A percentile compares a stretch with the other conserved stretches of the same genome.
Conservation (phyloP, 2,329 filamentous ascomycete genomes). For the Hirsutella rhossiliensis region DNA sequence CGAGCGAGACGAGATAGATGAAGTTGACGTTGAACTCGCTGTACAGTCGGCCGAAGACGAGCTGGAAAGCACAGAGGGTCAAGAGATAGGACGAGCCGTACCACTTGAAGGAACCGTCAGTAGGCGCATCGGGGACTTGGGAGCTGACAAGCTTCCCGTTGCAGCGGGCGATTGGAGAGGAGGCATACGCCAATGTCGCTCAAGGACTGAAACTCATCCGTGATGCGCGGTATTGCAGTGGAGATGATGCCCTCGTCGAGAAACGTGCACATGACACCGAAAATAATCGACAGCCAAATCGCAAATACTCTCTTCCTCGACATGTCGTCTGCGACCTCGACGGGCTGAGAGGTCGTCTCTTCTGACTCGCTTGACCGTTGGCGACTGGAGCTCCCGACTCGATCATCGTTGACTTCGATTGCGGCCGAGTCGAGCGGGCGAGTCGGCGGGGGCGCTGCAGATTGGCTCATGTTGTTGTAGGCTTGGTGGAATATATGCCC, state of each 20-base stretch:
- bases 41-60: conserved; percentile 1
- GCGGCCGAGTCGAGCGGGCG: too few species aligned
- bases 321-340: neutral
- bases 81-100: neutral
- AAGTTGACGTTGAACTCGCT: neutral
- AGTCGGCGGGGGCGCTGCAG: too few species aligned
- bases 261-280: conserved; percentile 2
- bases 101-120: neutral
- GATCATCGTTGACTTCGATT: too few species aligned
- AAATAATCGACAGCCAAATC: conserved; percentile 1
- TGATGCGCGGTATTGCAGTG: conserved; percentile 1
- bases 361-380: neutral
- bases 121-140: too few species aligned
- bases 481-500: too few species aligned
- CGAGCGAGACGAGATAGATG: neutral
- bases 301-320: neutral
- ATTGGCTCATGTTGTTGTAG: too few species aligned
- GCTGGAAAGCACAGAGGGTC: conserved; percentile 1
- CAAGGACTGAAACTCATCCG: conserved; percentile 1
- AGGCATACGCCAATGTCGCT: neutral
- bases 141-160: too few species aligned
- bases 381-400: neutral
- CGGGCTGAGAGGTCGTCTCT: neutral
- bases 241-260: conserved; percentile 2
- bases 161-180: too few species aligned